Evolutionary conservation across 1,284 basidiomycete species (phyloP).

Genomic region (Baeospora myosura): DNA sequence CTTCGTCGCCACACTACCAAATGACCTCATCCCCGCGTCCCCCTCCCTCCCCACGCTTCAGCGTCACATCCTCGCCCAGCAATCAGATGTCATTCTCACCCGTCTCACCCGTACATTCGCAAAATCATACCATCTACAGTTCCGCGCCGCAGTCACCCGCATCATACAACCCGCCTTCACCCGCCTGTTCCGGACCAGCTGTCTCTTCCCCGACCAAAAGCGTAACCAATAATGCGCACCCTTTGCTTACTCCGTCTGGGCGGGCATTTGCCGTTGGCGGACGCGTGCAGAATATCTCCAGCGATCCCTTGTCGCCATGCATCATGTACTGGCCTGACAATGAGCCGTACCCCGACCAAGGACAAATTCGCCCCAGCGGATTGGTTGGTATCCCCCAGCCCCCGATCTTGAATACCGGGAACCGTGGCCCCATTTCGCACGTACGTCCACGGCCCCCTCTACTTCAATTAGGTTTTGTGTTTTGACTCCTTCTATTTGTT

Average conservation of each 20-base stretch:
- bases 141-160: constrained; percentile 6
- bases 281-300: constrained; percentile 68
- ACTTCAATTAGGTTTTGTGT: constrained; percentile 3
- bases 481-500: constrained; percentile 8
- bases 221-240: constrained; percentile 24
- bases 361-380: constrained; percentile 61
- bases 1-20: constrained; percentile 24
- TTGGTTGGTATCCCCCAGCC: constrained; percentile 55
- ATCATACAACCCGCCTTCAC: constrained; percentile 10
- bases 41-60: constrained; percentile 37
- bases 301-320: constrained; percentile 60
- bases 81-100: constrained; percentile 17
- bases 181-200: constrained; percentile 15
- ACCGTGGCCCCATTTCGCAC: constrained; percentile 72
- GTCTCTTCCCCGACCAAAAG: constrained; percentile 10
- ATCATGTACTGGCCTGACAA: constrained; percentile 86
- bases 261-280: constrained; percentile 66
- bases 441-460: constrained; percentile 24
- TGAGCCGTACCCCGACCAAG: constrained; percentile 67
- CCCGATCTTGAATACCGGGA: constrained; percentile 84
- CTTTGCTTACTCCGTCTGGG: constrained; percentile 72
- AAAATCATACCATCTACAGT: neutral
- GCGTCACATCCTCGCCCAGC: constrained; percentile 18
- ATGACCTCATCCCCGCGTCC: constrained; percentile 25
- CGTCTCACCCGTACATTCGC: constrained; percentile 6